Evolutionary conservation across 2,329 filamentous ascomycete species (phyloP).

Genomic region (Penicillium sp.): DNA sequence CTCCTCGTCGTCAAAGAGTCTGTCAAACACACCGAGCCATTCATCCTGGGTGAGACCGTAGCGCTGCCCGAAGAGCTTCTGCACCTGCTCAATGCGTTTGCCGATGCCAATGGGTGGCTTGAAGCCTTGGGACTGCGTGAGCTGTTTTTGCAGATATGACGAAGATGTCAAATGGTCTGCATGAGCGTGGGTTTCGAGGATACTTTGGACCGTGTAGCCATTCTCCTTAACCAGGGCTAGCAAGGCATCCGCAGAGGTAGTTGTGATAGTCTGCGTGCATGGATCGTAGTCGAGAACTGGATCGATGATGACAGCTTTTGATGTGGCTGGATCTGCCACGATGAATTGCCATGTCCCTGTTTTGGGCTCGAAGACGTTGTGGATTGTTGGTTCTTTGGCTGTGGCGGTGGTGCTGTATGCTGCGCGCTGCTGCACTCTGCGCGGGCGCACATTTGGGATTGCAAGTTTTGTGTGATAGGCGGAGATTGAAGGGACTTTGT

Average conservation of each 20-base stretch:
- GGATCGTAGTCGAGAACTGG: slow-evolving; percentile 62
- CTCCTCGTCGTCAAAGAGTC: slow-evolving; percentile 59
- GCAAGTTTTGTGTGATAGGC: not conserved
- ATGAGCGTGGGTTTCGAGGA: slow-evolving; percentile 62
- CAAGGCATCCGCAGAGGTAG: slow-evolving; percentile 55
- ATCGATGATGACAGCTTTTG: slow-evolving; percentile 60
- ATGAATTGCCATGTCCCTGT: slow-evolving; percentile 65
- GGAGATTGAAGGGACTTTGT: not conserved
- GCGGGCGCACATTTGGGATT: not conserved
- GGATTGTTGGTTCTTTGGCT: slow-evolving; percentile 26
- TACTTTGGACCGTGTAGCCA: slow-evolving; percentile 52
- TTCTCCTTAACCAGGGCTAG: slow-evolving; percentile 48
- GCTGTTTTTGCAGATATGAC: slow-evolving; percentile 55
- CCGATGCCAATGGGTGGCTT: slow-evolving; percentile 59
- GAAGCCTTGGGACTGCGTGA: slow-evolving; percentile 38
- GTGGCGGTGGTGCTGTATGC: slow-evolving; percentile 10
- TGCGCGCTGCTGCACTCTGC: not conserved
- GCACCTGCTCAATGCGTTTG: slow-evolving; percentile 57
- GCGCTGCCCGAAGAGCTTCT: slow-evolving; percentile 52
- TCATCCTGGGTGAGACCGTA: slow-evolving; percentile 54
- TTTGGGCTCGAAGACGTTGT: slow-evolving; percentile 38
- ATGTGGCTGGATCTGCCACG: slow-evolving; percentile 56
- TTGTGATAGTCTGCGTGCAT: slow-evolving; percentile 48
- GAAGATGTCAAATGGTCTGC: slow-evolving; percentile 60
- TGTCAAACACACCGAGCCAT: slow-evolving; percentile 53